Evolutionary conservation across 1,284 basidiomycete species (phyloP).

Genomic region (Malassezia furfur): DNA sequence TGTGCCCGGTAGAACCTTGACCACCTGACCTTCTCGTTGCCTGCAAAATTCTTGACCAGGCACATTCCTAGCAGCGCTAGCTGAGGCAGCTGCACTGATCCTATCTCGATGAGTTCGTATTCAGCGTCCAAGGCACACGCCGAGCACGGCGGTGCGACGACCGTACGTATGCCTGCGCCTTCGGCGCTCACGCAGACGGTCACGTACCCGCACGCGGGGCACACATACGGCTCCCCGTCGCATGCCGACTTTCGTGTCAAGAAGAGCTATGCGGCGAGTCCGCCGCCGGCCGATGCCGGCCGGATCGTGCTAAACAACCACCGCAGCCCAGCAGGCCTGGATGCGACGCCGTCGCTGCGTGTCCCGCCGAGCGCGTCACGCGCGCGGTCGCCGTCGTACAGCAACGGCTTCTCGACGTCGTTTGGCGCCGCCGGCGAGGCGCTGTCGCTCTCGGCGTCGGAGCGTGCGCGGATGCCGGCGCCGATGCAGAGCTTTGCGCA

Average conservation of each 20-base stretch:
- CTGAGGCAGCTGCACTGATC: slow-evolving; percentile 14
- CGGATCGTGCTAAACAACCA: slow-evolving; percentile 12
- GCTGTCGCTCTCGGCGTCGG: slow-evolving; percentile 15
- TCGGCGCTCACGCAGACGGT: slow-evolving; percentile 6
- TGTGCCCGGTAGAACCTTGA: too few species aligned
- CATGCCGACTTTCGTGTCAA: neutral
- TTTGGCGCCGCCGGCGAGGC: slow-evolving; percentile 44
- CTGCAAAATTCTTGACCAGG: neutral
- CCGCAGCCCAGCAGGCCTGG: neutral
- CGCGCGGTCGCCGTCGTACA: neutral
- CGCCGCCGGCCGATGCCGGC: slow-evolving; percentile 1
- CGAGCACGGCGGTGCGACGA: slow-evolving; percentile 9
- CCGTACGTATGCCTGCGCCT: neutral
- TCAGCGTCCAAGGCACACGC: slow-evolving; percentile 11
- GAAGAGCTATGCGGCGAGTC: neutral
- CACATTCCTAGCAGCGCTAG: slow-evolving; percentile 6
- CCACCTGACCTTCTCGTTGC: neutral
- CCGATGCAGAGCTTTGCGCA: too few species aligned
- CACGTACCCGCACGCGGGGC: slow-evolving; percentile 5
- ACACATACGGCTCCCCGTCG: neutral
- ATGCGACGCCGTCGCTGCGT: neutral
- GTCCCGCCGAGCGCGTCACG: neutral
- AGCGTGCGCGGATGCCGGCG: slow-evolving; percentile 53
- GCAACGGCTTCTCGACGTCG: slow-evolving; percentile 27
- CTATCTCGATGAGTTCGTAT: slow-evolving; percentile 11